A percentile compares a stretch with the other conserved stretches of the same genome.
Conservation (phyloP, 2,329 filamentous ascomycete species). For the Xylogone sp. region DNA sequence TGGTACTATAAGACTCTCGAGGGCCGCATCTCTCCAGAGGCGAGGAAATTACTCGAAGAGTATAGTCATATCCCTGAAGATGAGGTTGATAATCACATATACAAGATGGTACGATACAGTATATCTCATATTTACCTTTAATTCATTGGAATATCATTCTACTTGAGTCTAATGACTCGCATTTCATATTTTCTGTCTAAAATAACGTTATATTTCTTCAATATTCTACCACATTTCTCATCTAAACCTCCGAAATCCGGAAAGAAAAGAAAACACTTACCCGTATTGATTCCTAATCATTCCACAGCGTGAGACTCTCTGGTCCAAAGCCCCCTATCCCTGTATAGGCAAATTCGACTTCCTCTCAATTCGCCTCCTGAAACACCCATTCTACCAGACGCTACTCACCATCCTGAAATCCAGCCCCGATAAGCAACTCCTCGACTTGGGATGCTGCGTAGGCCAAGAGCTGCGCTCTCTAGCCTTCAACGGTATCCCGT, state of each 20-base stretch:
- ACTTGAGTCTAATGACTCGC: too few relatives aligned
- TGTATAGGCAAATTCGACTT: not conserved
- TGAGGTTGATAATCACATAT: not conserved
- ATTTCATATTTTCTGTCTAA: too few relatives aligned
- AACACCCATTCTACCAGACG: not conserved
- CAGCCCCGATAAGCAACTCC: not conserved
- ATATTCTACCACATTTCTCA: too few relatives aligned
- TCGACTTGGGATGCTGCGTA: slow-evolving; percentile 30
- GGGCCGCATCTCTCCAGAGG: slow-evolving; percentile 2
- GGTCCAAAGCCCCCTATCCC: slow-evolving; percentile 7
- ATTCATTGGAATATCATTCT: slow-evolving; percentile 6
- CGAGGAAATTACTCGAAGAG: slow-evolving; percentile 14
- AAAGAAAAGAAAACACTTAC: too few relatives aligned
- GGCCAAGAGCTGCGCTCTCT: slow-evolving; percentile 34
- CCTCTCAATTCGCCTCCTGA: not conserved
- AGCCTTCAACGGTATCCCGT: slow-evolving; percentile 29
- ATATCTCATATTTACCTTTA: not conserved
- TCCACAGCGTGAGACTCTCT: slow-evolving; percentile 15
- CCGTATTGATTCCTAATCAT: too few relatives aligned
- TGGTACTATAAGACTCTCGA: slow-evolving; percentile 10
- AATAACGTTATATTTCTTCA: too few relatives aligned
- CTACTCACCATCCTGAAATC: not conserved
- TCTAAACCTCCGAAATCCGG: too few relatives aligned
- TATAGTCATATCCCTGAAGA: slow-evolving; percentile 12
- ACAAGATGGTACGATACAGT: not conserved